Base-by-base conservation (phyloP, 1,284 basidiomycete genomes). In the Volvariella volvacea region DNA sequence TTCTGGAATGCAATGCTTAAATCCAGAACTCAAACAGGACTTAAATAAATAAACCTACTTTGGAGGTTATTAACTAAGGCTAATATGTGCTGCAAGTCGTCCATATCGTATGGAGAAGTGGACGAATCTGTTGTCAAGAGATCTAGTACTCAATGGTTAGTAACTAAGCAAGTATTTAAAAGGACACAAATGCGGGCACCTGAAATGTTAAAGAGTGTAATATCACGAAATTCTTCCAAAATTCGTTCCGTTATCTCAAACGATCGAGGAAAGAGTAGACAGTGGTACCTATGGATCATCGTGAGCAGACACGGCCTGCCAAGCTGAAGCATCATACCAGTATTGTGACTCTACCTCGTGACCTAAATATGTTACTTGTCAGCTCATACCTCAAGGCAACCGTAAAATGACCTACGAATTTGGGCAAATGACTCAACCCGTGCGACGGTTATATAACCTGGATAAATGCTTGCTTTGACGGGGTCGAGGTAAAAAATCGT, bases 291-390 rank as follows among this genome's bases (percentile, higher is more conserved):
- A 31, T 0, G 52, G n/a, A 3, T 12, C 15, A 31, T 31, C 30
- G 30, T 31, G 21, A 20, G 15, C 9, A 25, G 19, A 7, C 30
- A 8, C 46, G 22, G 15, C 28, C 30, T 22, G 25, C 12, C 22
- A 17, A 21, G 4, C 9, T 9, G 15, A 41, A 3, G 42, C 12
- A 34, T 47, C 33, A 42, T 45, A 76, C 77, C 78, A 80, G 48
- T 80, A 80, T 38, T 73, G 67, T 6, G 68, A 59, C 53, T 76
- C 64, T 2, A 82, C 60, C 37, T 65, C 71, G 45, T 73, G 62
- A 4, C 66, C 78, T 80, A 41, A 14, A 22, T 8, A 4, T 0
- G 34, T 10, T 32, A 20, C 19, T 22, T n/a, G 25, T 22, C 14
- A 34, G n/a, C 28, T 31, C 3, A 15, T 19, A 22, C n/a, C n/a